These are phyloP conservation scores for Psilocybe mexicana DNA, from an alignment of 1,284 basidiomycete genomes.

Conservation along the genomic window DNA sequence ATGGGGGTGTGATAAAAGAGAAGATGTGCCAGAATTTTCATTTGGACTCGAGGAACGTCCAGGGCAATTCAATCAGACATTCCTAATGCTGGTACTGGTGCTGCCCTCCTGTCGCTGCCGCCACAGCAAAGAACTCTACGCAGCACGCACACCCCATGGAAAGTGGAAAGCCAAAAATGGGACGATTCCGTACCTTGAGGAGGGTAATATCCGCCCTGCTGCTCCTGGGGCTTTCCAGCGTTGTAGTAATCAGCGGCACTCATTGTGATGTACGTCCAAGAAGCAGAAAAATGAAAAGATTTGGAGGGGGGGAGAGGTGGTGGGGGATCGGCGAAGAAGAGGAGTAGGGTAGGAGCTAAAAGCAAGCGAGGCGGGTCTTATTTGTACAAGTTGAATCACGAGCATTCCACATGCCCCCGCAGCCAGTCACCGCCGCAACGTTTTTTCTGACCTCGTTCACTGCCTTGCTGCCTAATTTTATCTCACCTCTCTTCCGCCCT, in stretches of 20 bases:
- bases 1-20: not conserved
- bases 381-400: slow-evolving; percentile 31
- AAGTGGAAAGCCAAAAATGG: not conserved
- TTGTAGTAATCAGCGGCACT: slow-evolving; percentile 76
- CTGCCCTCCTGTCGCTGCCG: too few species aligned
- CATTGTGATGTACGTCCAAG: slow-evolving; percentile 41
- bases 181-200: slow-evolving; percentile 51
- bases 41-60: too few species aligned
- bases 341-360: slow-evolving; percentile 1
- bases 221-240: slow-evolving; percentile 46
- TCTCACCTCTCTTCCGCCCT: not conserved
- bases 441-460: not conserved
- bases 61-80: too few species aligned
- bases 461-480: slow-evolving; percentile 7
- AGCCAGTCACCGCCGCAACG: not conserved
- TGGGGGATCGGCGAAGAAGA: slow-evolving; percentile 14
- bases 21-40: too few species aligned
- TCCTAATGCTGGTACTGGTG: too few species aligned
- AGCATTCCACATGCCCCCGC: slow-evolving; percentile 15
- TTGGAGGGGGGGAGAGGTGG: slow-evolving; percentile 20
- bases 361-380: slow-evolving; percentile 15
- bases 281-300: slow-evolving; percentile 17
- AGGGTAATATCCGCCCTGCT: slow-evolving; percentile 57
- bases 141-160: not conserved
- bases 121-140: too few species aligned